phyloP scores from a whole-genome alignment of 129 eudicot species.

The Chrysanthemum makinoi region DNA sequence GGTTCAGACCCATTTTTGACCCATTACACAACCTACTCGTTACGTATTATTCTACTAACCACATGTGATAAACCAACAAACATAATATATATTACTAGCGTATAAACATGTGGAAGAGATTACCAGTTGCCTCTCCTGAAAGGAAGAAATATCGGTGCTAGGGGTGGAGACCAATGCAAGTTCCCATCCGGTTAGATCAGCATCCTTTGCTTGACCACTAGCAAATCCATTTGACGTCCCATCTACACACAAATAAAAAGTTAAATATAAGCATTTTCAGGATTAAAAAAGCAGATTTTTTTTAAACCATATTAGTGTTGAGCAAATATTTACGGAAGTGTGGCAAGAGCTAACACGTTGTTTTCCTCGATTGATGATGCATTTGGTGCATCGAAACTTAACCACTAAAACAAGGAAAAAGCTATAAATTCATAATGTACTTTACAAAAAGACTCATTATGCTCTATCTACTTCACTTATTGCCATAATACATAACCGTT shows the following conservation, averaged over 20 bases:
- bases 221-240: slow-evolving; percentile 39
- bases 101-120: background rate
- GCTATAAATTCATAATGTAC: no score
- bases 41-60: background rate
- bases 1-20: background rate
- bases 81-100: background rate
- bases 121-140: slow-evolving; percentile 89
- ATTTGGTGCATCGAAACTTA: slow-evolving; percentile 42
- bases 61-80: background rate
- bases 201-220: slow-evolving; percentile 51
- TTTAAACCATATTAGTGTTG: background rate
- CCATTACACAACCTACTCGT: background rate
- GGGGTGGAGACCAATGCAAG: slow-evolving; percentile 90
- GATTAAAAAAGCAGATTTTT: background rate
- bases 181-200: slow-evolving; percentile 96
- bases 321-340: slow-evolving; percentile 47
- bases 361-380: slow-evolving; percentile 77
- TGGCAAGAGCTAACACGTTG: slow-evolving; percentile 89
- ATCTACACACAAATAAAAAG: slow-evolving; percentile 31
- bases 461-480: no score
- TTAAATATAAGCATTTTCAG: background rate
- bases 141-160: slow-evolving; percentile 67
- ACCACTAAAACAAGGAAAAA: slow-evolving; percentile 45
- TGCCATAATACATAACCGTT: no score
- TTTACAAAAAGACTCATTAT: no score